A percentile compares a stretch with the other conserved stretches of the same genome.
These are phyloP conservation scores for Trichoderma brevicompactum DNA, from an alignment of 2,329 filamentous ascomycete genomes.

Conservation along the genomic window DNA sequence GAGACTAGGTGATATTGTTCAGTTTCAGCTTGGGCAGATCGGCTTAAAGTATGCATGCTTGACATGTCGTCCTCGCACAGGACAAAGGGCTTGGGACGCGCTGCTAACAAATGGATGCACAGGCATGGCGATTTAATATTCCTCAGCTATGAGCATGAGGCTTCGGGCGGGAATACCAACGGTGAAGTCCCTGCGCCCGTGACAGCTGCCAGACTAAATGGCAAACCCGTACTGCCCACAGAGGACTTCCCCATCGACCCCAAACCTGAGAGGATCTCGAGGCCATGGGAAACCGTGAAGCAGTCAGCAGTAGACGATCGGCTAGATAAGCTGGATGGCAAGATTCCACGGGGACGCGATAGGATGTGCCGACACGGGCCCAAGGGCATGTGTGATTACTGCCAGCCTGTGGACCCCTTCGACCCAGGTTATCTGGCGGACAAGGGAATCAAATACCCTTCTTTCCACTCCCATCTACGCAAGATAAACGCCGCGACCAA, in stretches of 20 bases:
- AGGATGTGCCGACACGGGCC: slow-evolving; percentile 95
- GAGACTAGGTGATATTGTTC: slow-evolving; percentile 60
- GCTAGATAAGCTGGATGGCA: slow-evolving; percentile 86
- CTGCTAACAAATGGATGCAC: slow-evolving; percentile 32
- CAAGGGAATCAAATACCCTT: slow-evolving; percentile 98
- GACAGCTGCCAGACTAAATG: slow-evolving; percentile 74
- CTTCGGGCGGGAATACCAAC: slow-evolving; percentile 43
- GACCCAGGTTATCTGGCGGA: slow-evolving; percentile 85
- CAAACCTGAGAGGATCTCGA: slow-evolving; percentile 62
- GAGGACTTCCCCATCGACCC: slow-evolving; percentile 70
- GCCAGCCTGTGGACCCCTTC: slow-evolving; percentile 95
- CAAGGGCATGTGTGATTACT: slow-evolving; percentile 99
- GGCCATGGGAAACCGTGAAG: slow-evolving; percentile 80
- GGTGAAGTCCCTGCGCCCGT: slow-evolving; percentile 44
- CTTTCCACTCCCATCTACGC: slow-evolving; percentile 90
- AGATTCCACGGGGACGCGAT: slow-evolving; percentile 77
- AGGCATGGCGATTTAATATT: slow-evolving; percentile 94
- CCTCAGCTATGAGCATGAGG: slow-evolving; percentile 72
- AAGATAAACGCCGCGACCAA: slow-evolving; percentile 97
- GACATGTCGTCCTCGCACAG: not conserved
- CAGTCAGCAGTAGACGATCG: slow-evolving; percentile 87
- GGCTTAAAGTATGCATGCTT: slow-evolving; percentile 56
- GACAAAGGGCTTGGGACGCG: slow-evolving; percentile 27
- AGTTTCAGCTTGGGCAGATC: slow-evolving; percentile 61
- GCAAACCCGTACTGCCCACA: slow-evolving; percentile 70